These are phyloP conservation scores for Acidiella bohemica DNA, from an alignment of 495 filamentous ascomycete species.

Conservation along the genomic window DNA sequence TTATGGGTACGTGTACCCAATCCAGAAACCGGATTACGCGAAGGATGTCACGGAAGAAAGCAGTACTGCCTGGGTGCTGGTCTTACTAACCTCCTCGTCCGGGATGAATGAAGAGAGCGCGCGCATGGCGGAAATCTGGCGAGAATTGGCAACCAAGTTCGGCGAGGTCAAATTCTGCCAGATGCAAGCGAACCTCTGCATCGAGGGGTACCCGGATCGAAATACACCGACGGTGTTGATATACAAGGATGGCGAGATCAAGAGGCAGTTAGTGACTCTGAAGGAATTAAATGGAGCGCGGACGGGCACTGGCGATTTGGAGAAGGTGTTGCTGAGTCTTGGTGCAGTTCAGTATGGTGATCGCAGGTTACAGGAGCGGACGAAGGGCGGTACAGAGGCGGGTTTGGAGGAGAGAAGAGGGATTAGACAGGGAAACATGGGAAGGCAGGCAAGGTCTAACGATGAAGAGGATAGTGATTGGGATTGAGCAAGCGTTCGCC, in stretches of 20 bases:
- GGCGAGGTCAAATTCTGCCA: constrained; percentile 97
- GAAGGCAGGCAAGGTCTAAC: background rate
- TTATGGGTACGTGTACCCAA: constrained; percentile 79
- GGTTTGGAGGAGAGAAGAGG: constrained; percentile 4
- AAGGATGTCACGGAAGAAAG: constrained; percentile 90
- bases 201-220: constrained; percentile 87
- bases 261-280: constrained; percentile 75
- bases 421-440: constrained; percentile 52
- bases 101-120: constrained; percentile 72
- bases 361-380: constrained; percentile 5
- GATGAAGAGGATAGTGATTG: constrained; percentile 7
- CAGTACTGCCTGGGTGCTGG: constrained; percentile 56
- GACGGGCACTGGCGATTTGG: constrained; percentile 50
- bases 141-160: constrained; percentile 64
- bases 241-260: constrained; percentile 84
- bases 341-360: constrained; percentile 8
- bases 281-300: constrained; percentile 57
- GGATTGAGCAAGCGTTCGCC: no score
- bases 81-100: constrained; percentile 67
- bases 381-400: constrained; percentile 23
- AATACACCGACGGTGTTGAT: constrained; percentile 92
- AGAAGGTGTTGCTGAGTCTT: constrained; percentile 6
- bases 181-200: constrained; percentile 82
- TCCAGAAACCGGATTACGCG: constrained; percentile 86
- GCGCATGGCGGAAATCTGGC: constrained; percentile 75